Evolutionary conservation across 2,329 filamentous ascomycete species (phyloP).

Genomic region (Sporothrix protearum): DNA sequence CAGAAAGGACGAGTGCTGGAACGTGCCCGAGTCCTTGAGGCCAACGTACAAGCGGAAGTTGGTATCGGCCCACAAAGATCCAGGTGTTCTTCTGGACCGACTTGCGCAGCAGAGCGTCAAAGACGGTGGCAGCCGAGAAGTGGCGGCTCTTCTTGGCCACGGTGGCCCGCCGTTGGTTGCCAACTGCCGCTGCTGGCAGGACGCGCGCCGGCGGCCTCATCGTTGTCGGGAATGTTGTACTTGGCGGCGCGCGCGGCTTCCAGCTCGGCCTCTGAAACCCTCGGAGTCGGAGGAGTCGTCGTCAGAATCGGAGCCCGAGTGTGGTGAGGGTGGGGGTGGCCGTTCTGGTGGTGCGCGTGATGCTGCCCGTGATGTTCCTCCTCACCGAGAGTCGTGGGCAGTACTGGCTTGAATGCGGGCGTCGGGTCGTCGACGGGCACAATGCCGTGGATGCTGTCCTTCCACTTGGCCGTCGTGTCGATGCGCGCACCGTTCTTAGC

Average conservation of each 20-base stretch:
- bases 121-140: constrained; percentile 64
- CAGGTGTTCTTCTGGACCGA: constrained; percentile 83
- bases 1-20: constrained; percentile 88
- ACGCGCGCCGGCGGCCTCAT: background rate
- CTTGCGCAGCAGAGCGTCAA: constrained; percentile 74
- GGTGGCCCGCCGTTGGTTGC: background rate
- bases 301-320: constrained; percentile 26
- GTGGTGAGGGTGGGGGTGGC: background rate
- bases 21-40: constrained; percentile 82
- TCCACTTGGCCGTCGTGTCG: constrained; percentile 70
- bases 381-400: constrained; percentile 10
- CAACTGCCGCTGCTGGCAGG: background rate
- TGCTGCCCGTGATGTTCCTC: background rate
- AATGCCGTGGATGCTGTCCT: constrained; percentile 74
- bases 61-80: constrained; percentile 90
- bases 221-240: constrained; percentile 54
- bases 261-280: constrained; percentile 39
- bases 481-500: constrained; percentile 76
- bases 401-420: constrained; percentile 48
- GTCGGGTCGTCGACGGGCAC: constrained; percentile 60
- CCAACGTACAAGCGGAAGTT: constrained; percentile 82
- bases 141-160: constrained; percentile 56
- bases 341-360: background rate
- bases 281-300: constrained; percentile 32
- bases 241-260: constrained; percentile 60